These are phyloP conservation scores for Cephalotrichum gorgonifer DNA, from an alignment of 2,329 filamentous ascomycete genomes.

Conservation along the genomic window DNA sequence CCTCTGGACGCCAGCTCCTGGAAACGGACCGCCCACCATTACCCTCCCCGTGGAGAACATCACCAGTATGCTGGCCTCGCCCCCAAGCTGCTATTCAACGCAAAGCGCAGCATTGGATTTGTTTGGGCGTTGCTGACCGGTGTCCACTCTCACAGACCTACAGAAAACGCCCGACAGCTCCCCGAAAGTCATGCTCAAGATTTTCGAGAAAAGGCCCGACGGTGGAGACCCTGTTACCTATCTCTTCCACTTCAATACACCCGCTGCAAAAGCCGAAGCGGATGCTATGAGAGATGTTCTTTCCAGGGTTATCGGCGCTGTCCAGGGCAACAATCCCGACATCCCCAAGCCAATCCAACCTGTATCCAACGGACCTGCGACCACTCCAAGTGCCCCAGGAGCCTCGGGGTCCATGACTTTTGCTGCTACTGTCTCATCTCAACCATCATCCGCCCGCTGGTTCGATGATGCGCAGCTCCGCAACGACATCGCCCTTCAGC, in stretches of 20 bases:
- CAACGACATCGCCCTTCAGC: slow-evolving; percentile 70
- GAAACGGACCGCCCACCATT: slow-evolving; percentile 52
- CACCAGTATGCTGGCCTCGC: slow-evolving; percentile 53
- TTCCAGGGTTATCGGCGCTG: slow-evolving; percentile 62
- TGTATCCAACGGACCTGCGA: slow-evolving; percentile 14
- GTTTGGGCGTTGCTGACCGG: neutral
- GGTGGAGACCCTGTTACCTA: slow-evolving; percentile 56
- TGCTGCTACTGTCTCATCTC: slow-evolving; percentile 54
- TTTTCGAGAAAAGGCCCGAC: slow-evolving; percentile 62
- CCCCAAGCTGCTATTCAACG: neutral
- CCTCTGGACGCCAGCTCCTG: slow-evolving; percentile 67
- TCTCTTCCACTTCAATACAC: slow-evolving; percentile 82
- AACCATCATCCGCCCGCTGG: slow-evolving; percentile 49
- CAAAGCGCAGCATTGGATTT: neutral
- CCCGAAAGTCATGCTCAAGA: slow-evolving; percentile 86
- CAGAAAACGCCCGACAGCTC: slow-evolving; percentile 88
- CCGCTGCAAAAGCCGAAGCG: slow-evolving; percentile 70
- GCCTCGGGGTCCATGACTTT: slow-evolving; percentile 67
- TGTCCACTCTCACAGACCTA: slow-evolving; percentile 50
- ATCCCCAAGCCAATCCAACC: slow-evolving; percentile 32
- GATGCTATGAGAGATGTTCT: slow-evolving; percentile 76
- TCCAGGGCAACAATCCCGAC: slow-evolving; percentile 45
- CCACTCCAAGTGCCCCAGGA: slow-evolving; percentile 22
- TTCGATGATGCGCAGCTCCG: slow-evolving; percentile 76
- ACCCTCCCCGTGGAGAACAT: slow-evolving; percentile 66